phyloP scores from a whole-genome alignment of 805 yeast genomes.

The Lipomyces mesembrius region DNA sequence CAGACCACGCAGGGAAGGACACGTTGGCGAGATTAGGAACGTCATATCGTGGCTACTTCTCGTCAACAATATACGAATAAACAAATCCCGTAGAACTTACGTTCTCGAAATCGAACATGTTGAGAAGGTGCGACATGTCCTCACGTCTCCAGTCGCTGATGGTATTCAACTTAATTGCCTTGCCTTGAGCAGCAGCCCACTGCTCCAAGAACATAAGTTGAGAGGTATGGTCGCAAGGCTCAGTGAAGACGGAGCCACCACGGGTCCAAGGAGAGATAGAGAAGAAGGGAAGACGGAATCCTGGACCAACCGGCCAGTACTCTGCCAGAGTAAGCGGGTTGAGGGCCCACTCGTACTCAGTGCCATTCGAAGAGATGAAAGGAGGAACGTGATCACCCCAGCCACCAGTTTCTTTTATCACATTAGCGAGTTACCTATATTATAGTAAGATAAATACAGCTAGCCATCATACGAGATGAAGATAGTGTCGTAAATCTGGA shows the following conservation, averaged over 20 bases:
- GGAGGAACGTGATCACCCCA: conserved; percentile 42
- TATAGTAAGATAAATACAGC: background rate
- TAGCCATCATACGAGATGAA: conserved; percentile 39
- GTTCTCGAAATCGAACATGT: conserved; percentile 39
- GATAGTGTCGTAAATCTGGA: conserved; percentile 50
- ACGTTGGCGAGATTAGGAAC: conserved; percentile 24
- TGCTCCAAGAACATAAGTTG: conserved; percentile 40
- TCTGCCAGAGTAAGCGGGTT: conserved; percentile 30
- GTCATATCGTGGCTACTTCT: conserved; percentile 6
- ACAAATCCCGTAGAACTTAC: conserved; percentile 1
- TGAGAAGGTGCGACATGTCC: conserved; percentile 39
- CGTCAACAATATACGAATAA: background rate
- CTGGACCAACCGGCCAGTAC: conserved; percentile 39
- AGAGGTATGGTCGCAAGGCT: conserved; percentile 41
- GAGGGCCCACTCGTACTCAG: conserved; percentile 40
- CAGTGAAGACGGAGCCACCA: conserved; percentile 40
- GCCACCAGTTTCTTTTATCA: conserved; percentile 38
- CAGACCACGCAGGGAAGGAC: conserved; percentile 21
- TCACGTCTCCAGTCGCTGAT: conserved; percentile 39
- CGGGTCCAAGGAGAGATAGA: conserved; percentile 41
- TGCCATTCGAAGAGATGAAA: conserved; percentile 40
- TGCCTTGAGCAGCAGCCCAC: conserved; percentile 38
- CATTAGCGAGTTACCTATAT: background rate
- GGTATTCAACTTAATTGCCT: conserved; percentile 24
- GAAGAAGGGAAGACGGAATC: conserved; percentile 39